Evolutionary conservation across 2,329 filamentous ascomycete species (phyloP).

Genomic region (Clathrospora elynae): DNA sequence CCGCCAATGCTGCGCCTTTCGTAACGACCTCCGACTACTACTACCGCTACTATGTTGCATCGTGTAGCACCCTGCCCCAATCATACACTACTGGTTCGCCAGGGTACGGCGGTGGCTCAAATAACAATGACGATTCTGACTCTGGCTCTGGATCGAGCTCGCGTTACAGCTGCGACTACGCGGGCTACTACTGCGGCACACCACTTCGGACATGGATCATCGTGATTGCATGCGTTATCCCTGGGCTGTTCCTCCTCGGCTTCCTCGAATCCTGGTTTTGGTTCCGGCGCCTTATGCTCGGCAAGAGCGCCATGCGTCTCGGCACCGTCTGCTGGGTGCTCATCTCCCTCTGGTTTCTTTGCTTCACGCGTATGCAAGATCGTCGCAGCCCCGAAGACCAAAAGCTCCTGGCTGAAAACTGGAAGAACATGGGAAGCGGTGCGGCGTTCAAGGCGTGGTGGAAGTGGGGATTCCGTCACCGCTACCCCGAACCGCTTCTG

Average conservation of each 20-base stretch:
- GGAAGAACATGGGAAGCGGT: conserved; percentile 35
- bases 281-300: conserved; percentile 45
- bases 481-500: conserved; percentile 37
- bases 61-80: conserved; percentile 28
- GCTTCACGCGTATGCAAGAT: conserved; percentile 42
- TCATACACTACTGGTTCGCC: conserved; percentile 10
- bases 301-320: conserved; percentile 36
- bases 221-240: conserved; percentile 34
- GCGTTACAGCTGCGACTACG: conserved; percentile 11
- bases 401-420: conserved; percentile 36
- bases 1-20: conserved; percentile 33
- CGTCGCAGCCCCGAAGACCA: conserved; percentile 39
- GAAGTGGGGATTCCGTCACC: conserved; percentile 39
- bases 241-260: conserved; percentile 39
- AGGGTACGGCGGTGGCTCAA: background rate
- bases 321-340: conserved; percentile 42
- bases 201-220: conserved; percentile 33
- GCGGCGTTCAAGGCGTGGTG: conserved; percentile 42
- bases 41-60: conserved; percentile 33
- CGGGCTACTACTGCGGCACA: conserved; percentile 22
- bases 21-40: conserved; percentile 25
- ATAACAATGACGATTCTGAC: background rate
- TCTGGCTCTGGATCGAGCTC: conserved; percentile 11
- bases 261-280: conserved; percentile 43
- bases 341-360: conserved; percentile 37